A percentile compares a stretch with the other conserved stretches of the same genome.
Evolutionary conservation across 352 stramenopile genomes (phyloP).

Genomic region (Globisporangium canariense): DNA sequence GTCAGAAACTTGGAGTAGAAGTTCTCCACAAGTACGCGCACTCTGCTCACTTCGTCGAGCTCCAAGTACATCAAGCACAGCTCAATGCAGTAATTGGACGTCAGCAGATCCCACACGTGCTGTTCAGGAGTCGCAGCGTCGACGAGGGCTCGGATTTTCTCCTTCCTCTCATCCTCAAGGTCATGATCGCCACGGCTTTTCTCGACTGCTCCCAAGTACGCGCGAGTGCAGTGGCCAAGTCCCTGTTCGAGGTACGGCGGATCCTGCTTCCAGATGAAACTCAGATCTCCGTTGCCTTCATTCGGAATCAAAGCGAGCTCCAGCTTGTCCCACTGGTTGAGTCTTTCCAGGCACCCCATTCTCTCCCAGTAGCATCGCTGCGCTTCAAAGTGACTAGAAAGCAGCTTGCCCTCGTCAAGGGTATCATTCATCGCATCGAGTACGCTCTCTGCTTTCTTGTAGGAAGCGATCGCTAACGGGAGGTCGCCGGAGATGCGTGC

Average conservation of each 20-base stretch:
- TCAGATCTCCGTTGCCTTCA: slow-evolving; percentile 15
- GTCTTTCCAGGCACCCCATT: slow-evolving; percentile 50
- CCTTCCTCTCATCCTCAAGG: neutral
- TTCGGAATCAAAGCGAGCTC: slow-evolving; percentile 33
- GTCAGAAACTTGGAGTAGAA: slow-evolving; percentile 53
- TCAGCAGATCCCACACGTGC: slow-evolving; percentile 34
- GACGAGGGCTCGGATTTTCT: slow-evolving; percentile 20
- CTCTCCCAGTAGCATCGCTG: slow-evolving; percentile 64
- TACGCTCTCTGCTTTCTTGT: slow-evolving; percentile 61
- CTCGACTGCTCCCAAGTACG: slow-evolving; percentile 34
- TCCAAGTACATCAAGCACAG: slow-evolving; percentile 41
- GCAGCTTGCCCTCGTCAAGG: slow-evolving; percentile 23
- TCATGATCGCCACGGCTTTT: slow-evolving; percentile 1
- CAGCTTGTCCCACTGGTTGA: slow-evolving; percentile 74
- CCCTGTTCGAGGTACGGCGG: slow-evolving; percentile 70
- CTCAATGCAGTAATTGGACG: slow-evolving; percentile 51
- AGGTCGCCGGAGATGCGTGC: slow-evolving; percentile 68
- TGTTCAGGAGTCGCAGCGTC: slow-evolving; percentile 26
- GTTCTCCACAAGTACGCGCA: slow-evolving; percentile 51
- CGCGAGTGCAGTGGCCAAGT: slow-evolving; percentile 47
- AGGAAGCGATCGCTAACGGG: slow-evolving; percentile 60
- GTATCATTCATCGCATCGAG: slow-evolving; percentile 40
- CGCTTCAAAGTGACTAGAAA: slow-evolving; percentile 37
- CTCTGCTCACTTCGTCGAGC: slow-evolving; percentile 38
- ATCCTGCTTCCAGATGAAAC: slow-evolving; percentile 53